phyloP scores from a whole-genome alignment of 352 stramenopile species.

The Phytopythium mirpurense region DNA sequence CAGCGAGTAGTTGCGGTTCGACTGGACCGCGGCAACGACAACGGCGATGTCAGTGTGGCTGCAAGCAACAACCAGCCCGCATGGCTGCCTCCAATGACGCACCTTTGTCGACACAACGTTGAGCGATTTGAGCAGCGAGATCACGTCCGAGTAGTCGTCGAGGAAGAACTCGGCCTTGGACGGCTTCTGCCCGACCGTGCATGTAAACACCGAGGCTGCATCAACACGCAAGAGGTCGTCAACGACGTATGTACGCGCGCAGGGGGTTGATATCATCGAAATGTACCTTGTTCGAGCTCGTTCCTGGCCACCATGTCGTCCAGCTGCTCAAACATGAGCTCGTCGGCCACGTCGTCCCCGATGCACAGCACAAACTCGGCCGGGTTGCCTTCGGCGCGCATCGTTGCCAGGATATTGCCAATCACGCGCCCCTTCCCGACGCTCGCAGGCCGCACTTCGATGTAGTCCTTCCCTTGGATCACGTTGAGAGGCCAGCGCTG shows the following conservation, averaged over 20 bases:
- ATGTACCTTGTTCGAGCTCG: slow-evolving; percentile 41
- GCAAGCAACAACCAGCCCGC: neutral
- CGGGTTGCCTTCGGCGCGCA: slow-evolving; percentile 53
- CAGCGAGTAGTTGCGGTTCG: slow-evolving; percentile 76
- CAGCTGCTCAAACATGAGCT: slow-evolving; percentile 94
- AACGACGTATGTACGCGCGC: too few species aligned
- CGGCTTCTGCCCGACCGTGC: slow-evolving; percentile 97
- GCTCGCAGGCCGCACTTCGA: slow-evolving; percentile 96
- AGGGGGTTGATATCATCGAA: too few species aligned
- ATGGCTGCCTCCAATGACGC: neutral
- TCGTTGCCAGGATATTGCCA: slow-evolving; percentile 85
- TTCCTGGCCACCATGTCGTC: slow-evolving; percentile 38
- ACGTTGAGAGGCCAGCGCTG: slow-evolving; percentile 72
- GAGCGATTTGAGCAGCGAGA: slow-evolving; percentile 85
- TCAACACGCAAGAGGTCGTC: too few species aligned
- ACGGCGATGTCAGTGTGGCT: slow-evolving; percentile 1
- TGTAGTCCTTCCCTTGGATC: slow-evolving; percentile 93
- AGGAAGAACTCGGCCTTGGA: slow-evolving; percentile 96
- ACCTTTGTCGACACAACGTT: slow-evolving; percentile 78
- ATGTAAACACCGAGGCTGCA: slow-evolving; percentile 90
- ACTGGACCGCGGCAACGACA: slow-evolving; percentile 19
- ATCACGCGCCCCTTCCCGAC: slow-evolving; percentile 97
- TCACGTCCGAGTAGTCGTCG: slow-evolving; percentile 94
- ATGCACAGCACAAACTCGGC: slow-evolving; percentile 97
- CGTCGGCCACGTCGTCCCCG: slow-evolving; percentile 97